phyloP scores from a whole-genome alignment of 2,329 filamentous ascomycete genomes.

The Blumeria graminis region DNA sequence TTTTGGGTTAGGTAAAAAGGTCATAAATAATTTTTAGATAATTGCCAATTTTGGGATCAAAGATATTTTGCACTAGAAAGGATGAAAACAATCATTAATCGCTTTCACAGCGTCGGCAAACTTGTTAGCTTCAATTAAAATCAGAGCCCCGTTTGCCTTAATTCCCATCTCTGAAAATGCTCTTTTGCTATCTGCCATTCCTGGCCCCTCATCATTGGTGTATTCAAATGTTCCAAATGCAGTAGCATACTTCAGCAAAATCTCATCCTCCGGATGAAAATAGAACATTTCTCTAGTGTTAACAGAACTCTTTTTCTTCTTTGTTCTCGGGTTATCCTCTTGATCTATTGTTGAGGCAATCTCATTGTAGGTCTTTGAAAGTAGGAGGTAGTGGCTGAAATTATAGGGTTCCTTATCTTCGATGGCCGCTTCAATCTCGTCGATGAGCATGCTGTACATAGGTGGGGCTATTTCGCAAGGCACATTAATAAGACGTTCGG shows the following conservation, averaged over 20 bases:
- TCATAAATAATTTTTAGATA: too few species aligned
- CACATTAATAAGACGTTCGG: slow-evolving; percentile 88
- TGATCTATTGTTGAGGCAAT: slow-evolving; percentile 57
- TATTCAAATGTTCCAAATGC: slow-evolving; percentile 52
- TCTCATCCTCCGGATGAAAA: slow-evolving; percentile 92
- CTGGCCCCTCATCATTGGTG: slow-evolving; percentile 52
- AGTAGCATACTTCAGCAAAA: slow-evolving; percentile 51
- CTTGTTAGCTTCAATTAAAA: slow-evolving; percentile 59
- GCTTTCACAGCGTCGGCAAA: slow-evolving; percentile 56
- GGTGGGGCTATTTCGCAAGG: slow-evolving; percentile 81
- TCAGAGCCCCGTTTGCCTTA: slow-evolving; percentile 59
- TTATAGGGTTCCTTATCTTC: slow-evolving; percentile 80
- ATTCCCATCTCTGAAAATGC: slow-evolving; percentile 89
- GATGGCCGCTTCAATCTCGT: slow-evolving; percentile 73
- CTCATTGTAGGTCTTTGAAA: slow-evolving; percentile 85
- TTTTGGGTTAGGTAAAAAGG: too few species aligned
- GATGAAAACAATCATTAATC: slow-evolving; percentile 31
- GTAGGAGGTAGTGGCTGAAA: slow-evolving; percentile 77
- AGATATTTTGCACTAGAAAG: too few species aligned
- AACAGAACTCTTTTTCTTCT: slow-evolving; percentile 39
- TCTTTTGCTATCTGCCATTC: slow-evolving; percentile 69
- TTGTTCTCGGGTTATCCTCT: slow-evolving; percentile 33
- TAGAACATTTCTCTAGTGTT: slow-evolving; percentile 45
- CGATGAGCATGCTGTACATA: slow-evolving; percentile 80
- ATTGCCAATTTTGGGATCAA: too few species aligned